A percentile compares a stretch with the other conserved stretches of the same genome.
Conservation (phyloP, 768 basidiomycete species). For the Cystofilobasidium ferigula region DNA sequence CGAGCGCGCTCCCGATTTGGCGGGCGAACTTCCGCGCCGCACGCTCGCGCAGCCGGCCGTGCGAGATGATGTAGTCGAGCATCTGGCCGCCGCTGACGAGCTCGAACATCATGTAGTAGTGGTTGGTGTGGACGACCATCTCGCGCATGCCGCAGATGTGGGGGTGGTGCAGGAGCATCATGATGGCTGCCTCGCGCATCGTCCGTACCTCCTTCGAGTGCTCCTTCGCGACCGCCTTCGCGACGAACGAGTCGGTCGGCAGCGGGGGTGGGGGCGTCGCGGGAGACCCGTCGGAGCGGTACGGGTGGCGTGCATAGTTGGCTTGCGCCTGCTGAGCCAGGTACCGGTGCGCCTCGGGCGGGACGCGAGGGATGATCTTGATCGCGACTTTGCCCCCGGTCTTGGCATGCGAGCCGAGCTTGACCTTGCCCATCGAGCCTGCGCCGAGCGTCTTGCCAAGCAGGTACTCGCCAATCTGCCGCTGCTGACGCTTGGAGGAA, state of each 20-base stretch:
- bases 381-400: slow-evolving; percentile 96
- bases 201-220: slow-evolving; percentile 94
- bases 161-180: slow-evolving; percentile 91
- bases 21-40: slow-evolving; percentile 95
- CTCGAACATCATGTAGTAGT: slow-evolving; percentile 99
- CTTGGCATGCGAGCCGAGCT: slow-evolving; percentile 76
- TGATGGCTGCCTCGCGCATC: slow-evolving; percentile 86
- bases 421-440: slow-evolving; percentile 98
- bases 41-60: slow-evolving; percentile 85
- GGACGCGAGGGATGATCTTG: slow-evolving; percentile 86
- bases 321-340: slow-evolving; percentile 35
- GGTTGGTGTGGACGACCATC: slow-evolving; percentile 93
- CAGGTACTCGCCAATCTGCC: slow-evolving; percentile 81
- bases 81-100: slow-evolving; percentile 99
- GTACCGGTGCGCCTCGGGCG: slow-evolving; percentile 44
- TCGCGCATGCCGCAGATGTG: slow-evolving; percentile 99
- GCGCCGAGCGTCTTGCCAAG: slow-evolving; percentile 94
- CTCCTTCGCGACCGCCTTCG: slow-evolving; percentile 67
- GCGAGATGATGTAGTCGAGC: slow-evolving; percentile 99
- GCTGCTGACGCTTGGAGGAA: slow-evolving; percentile 6
- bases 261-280: slow-evolving; percentile 28
- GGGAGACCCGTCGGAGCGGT: slow-evolving; percentile 27
- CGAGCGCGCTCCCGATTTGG: slow-evolving; percentile 89
- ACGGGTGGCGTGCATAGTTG: slow-evolving; percentile 9
- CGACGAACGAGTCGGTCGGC: slow-evolving; percentile 49